Evolutionary conservation across 768 basidiomycete species (phyloP), one percentile per base, ranked within the genome.

Genomic region (Naganishia antarctica): DNA sequence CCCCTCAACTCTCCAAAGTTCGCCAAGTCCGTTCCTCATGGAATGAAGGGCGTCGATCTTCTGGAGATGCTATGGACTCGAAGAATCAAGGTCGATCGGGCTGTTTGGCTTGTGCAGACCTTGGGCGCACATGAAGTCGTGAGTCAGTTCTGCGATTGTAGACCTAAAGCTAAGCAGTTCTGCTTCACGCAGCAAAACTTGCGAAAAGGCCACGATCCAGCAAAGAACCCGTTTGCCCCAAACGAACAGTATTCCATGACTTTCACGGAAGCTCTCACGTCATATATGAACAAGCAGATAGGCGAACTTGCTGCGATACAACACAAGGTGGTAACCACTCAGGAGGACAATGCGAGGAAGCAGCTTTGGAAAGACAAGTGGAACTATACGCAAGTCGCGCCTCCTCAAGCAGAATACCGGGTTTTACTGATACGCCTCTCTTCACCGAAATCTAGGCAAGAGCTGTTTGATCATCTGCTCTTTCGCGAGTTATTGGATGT

Each of bases 91-190:
- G 87, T 90, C 34, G 82, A 87, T 1, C 83, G 90, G 47, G 90
- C 90, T 3, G 84, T 91, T 7, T 92, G 90, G 90, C 88, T 91
- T 73, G 80, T 91, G 28, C 83, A 90, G 21, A 89, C 90, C 3
- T 84, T 90, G 70, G 90, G 90, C 26, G 89, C 87, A 21, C 90
- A 91, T 69, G 90, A 92, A 78, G 23, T 58, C 21, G 45, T 60
- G 64, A 16, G 68, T 43, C 48, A 28, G 53, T 29, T 26, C 21
- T 47, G 40, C 28, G 26, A 7, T 49, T 25, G 31, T 46, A 40
- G 15, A 7, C 8, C 41, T n/a, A 49, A n/a, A 15, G 6, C 21
- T 26, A 57, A 21, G 16, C 23, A 37, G 25, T 28, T 21, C n/a
- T 8, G 23, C 25, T 5, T 66, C 21, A 18, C 21, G 26, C 28